Evolutionary conservation across 2,329 filamentous ascomycete genomes (phyloP), one percentile per base, ranked within the genome.

Genomic region (Magnaporthales sp.): DNA sequence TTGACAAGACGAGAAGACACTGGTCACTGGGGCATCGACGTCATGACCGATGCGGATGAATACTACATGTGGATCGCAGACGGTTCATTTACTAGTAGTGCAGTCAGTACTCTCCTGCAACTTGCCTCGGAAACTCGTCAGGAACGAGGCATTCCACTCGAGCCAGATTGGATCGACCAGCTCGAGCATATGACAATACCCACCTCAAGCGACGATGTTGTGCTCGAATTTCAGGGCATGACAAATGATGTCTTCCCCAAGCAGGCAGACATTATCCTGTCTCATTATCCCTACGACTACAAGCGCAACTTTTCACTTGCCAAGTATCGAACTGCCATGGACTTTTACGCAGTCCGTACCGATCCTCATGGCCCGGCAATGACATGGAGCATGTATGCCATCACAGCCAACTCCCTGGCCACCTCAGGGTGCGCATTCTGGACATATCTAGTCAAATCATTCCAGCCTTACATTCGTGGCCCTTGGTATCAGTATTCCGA

Each of bases 401-500:
- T 91, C 64, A 84, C 87, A 10, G 88, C 88, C 30, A 89, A 88
- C 67, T 81, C 85, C 66, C 80, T 90, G n/a, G 87, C 86, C 1
- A 83, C 83, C 0, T 88, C 86, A 0, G 89, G 89, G 4, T 91
- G 89, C 74, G 85, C 88, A 0, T 83, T 86, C 2, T 90, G 86
- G 72, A 91, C 88, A 0, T 91, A 91, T 72, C 81, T 85, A 7
- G 80, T 89, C 31, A 86, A 88, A 68, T 84, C 86, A 0, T 86
- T 81, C 51, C 79, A 84, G 46, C 88, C 89, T 0, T 91, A 91
- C 71, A 77, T 83, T 2, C 82, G 89, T 10, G 84, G 82, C 0
- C 89, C 89, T 0, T 91, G 88, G 82, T 91, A 85, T 75, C 87
- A 91, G 70, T 86, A 89, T 72, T 90, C 87, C 0, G 89, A 91